Conservation (phyloP, 2,329 filamentous ascomycete genomes). For the Phoma sp. region DNA sequence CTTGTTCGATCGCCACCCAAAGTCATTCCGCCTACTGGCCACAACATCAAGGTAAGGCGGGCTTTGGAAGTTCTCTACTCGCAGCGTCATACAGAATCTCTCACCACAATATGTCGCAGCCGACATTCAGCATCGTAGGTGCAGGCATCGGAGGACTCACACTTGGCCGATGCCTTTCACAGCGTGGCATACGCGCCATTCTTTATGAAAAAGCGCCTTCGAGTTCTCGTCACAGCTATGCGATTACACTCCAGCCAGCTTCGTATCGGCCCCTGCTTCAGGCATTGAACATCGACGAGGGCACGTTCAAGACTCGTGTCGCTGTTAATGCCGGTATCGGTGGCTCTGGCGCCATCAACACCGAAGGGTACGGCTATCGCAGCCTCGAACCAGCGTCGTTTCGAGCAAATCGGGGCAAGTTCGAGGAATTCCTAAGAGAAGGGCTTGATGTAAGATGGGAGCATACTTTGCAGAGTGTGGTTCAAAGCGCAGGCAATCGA, state of each 20-base stretch:
- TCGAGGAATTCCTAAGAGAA: conserved; percentile 46
- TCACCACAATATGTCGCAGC: conserved; percentile 37
- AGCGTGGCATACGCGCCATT: conserved; percentile 37
- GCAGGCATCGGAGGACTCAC: conserved; percentile 55
- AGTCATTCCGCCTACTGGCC: neutral
- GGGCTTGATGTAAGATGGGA: conserved; percentile 48
- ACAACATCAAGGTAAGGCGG: neutral
- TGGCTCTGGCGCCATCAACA: conserved; percentile 28
- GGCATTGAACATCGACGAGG: conserved; percentile 41
- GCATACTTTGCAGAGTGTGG: conserved; percentile 26
- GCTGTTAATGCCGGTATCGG: conserved; percentile 40
- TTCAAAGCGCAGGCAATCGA: conserved; percentile 6
- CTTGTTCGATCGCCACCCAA: neutral
- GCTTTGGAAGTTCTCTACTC: neutral
- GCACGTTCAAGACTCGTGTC: conserved; percentile 36
- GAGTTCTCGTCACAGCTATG: conserved; percentile 44
- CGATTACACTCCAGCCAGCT: conserved; percentile 47
- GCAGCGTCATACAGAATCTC: neutral
- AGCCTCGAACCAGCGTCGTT: conserved; percentile 27
- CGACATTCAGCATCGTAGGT: conserved; percentile 46
- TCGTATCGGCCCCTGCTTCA: conserved; percentile 43
- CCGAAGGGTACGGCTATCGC: conserved; percentile 13
- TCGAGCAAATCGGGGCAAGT: conserved; percentile 44
- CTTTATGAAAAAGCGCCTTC: conserved; percentile 45
- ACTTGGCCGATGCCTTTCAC: conserved; percentile 45